Conservation (phyloP, 192 early-diverging fungal genomes). For the Umbelopsis sp. region DNA sequence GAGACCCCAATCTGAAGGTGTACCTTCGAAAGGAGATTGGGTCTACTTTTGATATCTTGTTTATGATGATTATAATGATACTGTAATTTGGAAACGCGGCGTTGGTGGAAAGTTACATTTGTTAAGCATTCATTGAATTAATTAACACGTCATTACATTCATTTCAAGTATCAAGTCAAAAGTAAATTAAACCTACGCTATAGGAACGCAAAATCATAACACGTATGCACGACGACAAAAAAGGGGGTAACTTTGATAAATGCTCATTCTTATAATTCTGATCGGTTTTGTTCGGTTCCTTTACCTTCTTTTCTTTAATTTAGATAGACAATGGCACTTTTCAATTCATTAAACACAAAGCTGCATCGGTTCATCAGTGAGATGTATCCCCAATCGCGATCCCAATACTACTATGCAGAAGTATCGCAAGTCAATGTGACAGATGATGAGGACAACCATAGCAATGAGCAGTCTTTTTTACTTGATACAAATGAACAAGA, state of each 20-base stretch:
- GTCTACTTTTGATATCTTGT: background rate
- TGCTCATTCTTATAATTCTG: background rate
- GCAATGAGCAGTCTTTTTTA: constrained; percentile 5
- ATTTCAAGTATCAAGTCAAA: background rate
- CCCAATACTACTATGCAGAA: constrained; percentile 10
- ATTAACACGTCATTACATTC: background rate
- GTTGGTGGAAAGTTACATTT: background rate
- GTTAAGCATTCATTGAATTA: background rate
- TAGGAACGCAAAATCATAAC: background rate
- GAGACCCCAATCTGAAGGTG: background rate
- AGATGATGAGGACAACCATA: background rate
- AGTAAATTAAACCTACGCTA: background rate
- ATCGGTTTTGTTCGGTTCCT: background rate
- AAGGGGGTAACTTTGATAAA: background rate
- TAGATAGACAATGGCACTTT: background rate
- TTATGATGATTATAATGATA: background rate
- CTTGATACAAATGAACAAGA: background rate
- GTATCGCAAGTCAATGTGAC: constrained; percentile 1
- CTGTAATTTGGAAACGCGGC: background rate
- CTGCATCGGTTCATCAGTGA: constrained; percentile 22
- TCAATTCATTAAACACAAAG: constrained; percentile 17
- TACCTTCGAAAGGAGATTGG: background rate
- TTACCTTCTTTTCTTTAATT: background rate
- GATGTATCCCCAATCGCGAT: constrained; percentile 11
- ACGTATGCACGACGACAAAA: background rate